Conservation (phyloP, 768 basidiomycete species). For the Pleurotus salmoneostramineus region DNA sequence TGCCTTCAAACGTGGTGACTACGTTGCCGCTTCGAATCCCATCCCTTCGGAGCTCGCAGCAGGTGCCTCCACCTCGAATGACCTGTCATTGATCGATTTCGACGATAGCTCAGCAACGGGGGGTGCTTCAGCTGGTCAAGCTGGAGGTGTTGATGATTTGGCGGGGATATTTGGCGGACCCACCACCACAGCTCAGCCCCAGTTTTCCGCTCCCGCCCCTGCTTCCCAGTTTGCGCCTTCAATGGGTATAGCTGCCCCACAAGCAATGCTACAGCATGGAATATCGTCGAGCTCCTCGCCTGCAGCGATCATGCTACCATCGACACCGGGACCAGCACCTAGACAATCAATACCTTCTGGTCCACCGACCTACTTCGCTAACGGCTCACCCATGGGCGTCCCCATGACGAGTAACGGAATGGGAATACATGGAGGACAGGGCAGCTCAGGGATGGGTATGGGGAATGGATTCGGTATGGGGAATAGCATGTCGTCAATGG, state of each 20-base stretch:
- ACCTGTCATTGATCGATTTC: constrained; percentile 71
- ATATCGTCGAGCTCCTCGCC: constrained; percentile 27
- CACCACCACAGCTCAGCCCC: background rate
- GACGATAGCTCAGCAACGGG: constrained; percentile 41
- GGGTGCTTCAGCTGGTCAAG: constrained; percentile 14
- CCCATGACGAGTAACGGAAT: constrained; percentile 8
- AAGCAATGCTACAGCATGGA: constrained; percentile 14
- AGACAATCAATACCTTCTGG: constrained; percentile 13
- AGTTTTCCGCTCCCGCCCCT: background rate
- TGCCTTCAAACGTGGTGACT: constrained; percentile 91
- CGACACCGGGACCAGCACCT: constrained; percentile 21
- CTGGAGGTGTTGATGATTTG: constrained; percentile 47
- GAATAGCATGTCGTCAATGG: constrained; percentile 1
- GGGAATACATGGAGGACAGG: constrained; percentile 15
- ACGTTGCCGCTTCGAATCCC: constrained; percentile 58
- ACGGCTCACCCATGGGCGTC: constrained; percentile 15
- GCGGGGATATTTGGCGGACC: constrained; percentile 51
- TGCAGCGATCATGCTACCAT: constrained; percentile 35
- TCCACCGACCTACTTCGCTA: constrained; percentile 27
- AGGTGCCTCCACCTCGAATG: constrained; percentile 22
- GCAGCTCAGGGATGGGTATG: constrained; percentile 16
- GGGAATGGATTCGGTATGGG: constrained; percentile 13
- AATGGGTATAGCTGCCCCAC: background rate
- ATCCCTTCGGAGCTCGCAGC: constrained; percentile 58
- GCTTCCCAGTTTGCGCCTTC: background rate